Conservation (phyloP, 164 flowering plant genomes). For the Taxillus chinensis region DNA sequence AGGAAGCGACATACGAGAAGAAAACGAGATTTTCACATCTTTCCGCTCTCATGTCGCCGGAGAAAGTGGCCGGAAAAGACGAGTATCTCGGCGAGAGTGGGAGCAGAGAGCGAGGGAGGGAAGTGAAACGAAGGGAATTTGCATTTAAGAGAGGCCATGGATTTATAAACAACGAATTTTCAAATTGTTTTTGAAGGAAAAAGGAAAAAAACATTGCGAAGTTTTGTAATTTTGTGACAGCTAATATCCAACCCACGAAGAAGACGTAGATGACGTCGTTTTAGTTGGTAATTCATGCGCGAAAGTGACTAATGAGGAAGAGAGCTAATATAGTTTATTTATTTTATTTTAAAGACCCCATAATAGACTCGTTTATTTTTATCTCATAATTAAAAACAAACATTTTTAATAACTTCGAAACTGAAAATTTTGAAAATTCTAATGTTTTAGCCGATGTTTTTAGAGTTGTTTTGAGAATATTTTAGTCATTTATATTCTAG, state of each 20-base stretch:
- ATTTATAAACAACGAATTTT: not conserved
- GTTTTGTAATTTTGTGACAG: not conserved
- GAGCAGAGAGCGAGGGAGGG: not conserved
- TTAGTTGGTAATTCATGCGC: not conserved
- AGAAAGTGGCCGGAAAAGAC: conserved; percentile 1
- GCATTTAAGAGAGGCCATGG: not conserved
- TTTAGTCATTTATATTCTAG: no score
- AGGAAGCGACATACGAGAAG: not conserved
- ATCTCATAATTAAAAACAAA: no score
- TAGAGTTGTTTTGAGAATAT: no score
- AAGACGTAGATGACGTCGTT: not conserved
- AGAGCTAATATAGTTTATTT: not conserved
- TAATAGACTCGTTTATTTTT: no score
- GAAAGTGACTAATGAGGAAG: not conserved
- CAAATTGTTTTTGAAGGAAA: no score
- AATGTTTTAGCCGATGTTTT: no score
- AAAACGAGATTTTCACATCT: conserved; percentile 17
- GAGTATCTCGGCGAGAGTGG: not conserved
- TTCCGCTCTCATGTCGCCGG: conserved; percentile 13
- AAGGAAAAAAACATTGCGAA: not conserved
- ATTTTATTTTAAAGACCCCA: no score
- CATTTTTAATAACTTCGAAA: no score
- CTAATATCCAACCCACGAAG: not conserved
- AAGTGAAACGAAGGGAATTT: not conserved
- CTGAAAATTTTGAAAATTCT: no score